These are phyloP conservation scores for Waltergamsia citrina DNA, from an alignment of 2,329 filamentous ascomycete genomes.

Conservation along the genomic window DNA sequence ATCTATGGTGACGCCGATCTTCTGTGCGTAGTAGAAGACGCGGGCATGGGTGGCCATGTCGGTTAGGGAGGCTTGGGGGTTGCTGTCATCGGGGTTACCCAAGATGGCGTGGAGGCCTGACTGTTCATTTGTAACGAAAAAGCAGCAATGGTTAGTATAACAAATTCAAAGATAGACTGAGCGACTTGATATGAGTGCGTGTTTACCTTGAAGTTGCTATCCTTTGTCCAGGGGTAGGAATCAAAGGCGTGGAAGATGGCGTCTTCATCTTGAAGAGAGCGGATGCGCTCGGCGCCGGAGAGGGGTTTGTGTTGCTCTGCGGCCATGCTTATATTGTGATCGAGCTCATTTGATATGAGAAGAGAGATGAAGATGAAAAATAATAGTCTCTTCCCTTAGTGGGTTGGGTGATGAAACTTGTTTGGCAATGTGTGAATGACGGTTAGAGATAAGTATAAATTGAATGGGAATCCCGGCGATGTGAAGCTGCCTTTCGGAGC, in stretches of 20 bases:
- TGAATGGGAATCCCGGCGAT: no score
- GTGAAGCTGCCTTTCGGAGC: no score
- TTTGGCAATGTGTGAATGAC: no score
- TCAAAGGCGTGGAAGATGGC: constrained; percentile 52
- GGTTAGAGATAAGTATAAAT: no score
- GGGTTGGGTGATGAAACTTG: no score
- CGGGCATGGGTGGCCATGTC: constrained; percentile 58
- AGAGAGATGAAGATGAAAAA: no score
- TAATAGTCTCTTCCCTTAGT: no score
- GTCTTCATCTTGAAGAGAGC: constrained; percentile 25
- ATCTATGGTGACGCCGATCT: constrained; percentile 45
- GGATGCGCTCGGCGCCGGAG: constrained; percentile 25
- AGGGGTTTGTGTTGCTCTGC: constrained; percentile 13
- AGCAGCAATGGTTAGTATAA: background rate
- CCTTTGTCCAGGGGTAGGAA: constrained; percentile 56
- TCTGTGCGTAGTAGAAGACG: constrained; percentile 53
- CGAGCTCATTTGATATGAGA: no score
- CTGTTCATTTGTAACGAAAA: constrained; percentile 17
- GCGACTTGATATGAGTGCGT: background rate
- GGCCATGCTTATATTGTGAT: background rate
- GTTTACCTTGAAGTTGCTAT: constrained; percentile 56
- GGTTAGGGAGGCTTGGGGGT: constrained; percentile 37
- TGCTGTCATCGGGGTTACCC: constrained; percentile 34
- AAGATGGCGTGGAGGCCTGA: constrained; percentile 56
- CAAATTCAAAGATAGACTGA: constrained; percentile 3